Conservation (phyloP, 139 green algal species). For the Penium margaritaceum region DNA sequence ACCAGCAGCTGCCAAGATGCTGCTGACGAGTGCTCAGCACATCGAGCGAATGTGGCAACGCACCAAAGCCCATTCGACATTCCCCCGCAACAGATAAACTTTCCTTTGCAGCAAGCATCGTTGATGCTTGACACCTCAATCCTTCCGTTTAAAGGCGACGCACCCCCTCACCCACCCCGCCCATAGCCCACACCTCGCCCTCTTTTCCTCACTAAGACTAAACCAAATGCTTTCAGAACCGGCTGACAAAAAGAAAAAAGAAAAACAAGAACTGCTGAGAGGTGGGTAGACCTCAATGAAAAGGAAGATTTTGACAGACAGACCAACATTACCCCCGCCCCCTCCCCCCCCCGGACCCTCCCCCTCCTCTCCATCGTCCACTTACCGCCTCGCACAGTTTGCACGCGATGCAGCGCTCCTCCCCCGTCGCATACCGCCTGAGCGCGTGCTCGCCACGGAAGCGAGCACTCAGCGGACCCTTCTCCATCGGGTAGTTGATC, state of each 20-base stretch:
- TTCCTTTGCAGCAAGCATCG: too few relatives aligned
- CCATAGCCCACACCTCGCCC: neutral
- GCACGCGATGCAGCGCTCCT: slow-evolving; percentile 99
- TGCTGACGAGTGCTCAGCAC: too few relatives aligned
- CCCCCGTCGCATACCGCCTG: slow-evolving; percentile 87
- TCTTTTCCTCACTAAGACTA: neutral
- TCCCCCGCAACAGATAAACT: too few relatives aligned
- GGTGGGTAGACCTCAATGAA: neutral
- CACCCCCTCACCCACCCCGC: neutral
- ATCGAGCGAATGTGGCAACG: too few relatives aligned
- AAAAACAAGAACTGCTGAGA: too few relatives aligned
- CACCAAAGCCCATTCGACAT: too few relatives aligned
- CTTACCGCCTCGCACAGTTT: slow-evolving; percentile 97
- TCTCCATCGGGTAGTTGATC: slow-evolving; percentile 99
- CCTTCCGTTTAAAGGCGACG: too few relatives aligned
- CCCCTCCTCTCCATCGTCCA: neutral
- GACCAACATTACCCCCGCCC: neutral
- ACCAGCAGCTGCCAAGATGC: too few relatives aligned
- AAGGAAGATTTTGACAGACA: neutral
- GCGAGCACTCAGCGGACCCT: slow-evolving; percentile 81
- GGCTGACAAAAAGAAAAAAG: too few relatives aligned
- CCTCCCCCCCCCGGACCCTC: neutral
- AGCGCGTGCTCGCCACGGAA: slow-evolving; percentile 98
- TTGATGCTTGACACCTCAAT: too few relatives aligned
- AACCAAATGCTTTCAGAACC: too few relatives aligned